Evolutionary conservation across 2,329 filamentous ascomycete species (phyloP).

Genomic region (Hymenoscyphus linearis): DNA sequence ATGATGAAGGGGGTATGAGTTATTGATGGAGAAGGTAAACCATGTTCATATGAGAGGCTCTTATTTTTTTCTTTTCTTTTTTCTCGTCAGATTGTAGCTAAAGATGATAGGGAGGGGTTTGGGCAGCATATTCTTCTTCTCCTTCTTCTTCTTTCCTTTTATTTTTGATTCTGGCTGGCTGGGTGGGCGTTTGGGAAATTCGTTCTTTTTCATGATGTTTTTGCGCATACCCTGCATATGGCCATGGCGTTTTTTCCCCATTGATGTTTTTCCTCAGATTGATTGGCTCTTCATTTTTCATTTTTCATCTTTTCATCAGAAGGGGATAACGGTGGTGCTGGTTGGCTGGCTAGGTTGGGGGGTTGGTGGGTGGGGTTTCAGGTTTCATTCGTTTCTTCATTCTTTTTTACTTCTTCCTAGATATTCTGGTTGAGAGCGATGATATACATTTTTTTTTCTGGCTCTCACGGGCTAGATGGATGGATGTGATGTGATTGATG

Average conservation of each 20-base stretch:
- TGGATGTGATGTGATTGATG: not conserved
- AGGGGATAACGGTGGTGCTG: not conserved
- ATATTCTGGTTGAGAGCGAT: not conserved
- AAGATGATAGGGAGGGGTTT: not conserved
- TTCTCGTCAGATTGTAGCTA: not conserved
- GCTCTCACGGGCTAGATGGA: not conserved
- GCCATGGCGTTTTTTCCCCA: conserved; percentile 10
- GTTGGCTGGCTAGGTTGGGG: not conserved
- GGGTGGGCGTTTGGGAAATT: not conserved
- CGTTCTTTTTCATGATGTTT: conserved; percentile 10
- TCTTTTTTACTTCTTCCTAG: not conserved
- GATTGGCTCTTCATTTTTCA: not conserved
- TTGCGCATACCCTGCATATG: conserved; percentile 24
- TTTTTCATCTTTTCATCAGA: not conserved
- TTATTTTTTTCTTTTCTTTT: not conserved
- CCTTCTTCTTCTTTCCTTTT: not conserved
- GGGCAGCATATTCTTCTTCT: not conserved
- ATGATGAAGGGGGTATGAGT: conserved; percentile 26
- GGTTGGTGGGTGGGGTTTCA: too few species aligned
- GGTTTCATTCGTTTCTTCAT: not conserved
- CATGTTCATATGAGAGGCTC: not conserved
- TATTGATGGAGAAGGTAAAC: conserved; percentile 15
- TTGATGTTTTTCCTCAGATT: not conserved
- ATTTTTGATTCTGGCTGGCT: not conserved
- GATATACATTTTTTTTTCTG: too few species aligned